A percentile compares a stretch with the other conserved stretches of the same genome.
Evolutionary conservation across 2,329 filamentous ascomycete species (phyloP).

Genomic region (Ceratocystiopsis sp.): DNA sequence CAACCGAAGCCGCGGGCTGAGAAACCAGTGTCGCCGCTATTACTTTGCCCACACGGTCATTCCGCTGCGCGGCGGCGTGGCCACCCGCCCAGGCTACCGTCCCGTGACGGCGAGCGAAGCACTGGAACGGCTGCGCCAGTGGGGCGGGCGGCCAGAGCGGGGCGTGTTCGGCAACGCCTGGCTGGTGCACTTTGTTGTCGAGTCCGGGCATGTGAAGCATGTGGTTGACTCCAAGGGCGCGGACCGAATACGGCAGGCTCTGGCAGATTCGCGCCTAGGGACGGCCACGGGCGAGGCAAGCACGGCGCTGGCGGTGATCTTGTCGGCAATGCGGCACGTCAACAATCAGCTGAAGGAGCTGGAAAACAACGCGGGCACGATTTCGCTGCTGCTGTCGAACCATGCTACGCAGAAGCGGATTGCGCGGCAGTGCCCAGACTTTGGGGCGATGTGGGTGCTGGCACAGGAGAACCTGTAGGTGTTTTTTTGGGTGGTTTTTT

Average conservation of each 20-base stretch:
- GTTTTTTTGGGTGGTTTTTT: no score
- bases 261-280: no score
- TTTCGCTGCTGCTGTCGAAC: conserved; percentile 10
- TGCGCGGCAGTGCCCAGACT: conserved; percentile 10
- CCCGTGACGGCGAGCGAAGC: conserved; percentile 5
- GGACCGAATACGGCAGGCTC: conserved; percentile 1
- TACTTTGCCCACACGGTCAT: conserved; percentile 8
- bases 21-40: conserved; percentile 4
- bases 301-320: neutral
- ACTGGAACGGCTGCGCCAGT: conserved; percentile 4
- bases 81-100: conserved; percentile 8
- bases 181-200: conserved; percentile 8
- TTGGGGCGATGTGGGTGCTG: conserved; percentile 10
- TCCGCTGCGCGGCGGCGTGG: conserved; percentile 6
- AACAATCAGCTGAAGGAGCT: conserved; percentile 5
- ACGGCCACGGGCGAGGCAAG: neutral
- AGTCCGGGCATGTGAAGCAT: conserved; percentile 6
- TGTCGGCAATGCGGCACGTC: conserved; percentile 3
- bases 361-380: neutral
- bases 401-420: conserved; percentile 10
- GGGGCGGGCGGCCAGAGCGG: conserved; percentile 7
- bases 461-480: conserved; percentile 8
- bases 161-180: conserved; percentile 10
- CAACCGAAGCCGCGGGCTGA: no score
- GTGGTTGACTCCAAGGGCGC: conserved; percentile 2